phyloP scores from a whole-genome alignment of 2,329 filamentous ascomycete species.

The Verticillium alfalfae region DNA sequence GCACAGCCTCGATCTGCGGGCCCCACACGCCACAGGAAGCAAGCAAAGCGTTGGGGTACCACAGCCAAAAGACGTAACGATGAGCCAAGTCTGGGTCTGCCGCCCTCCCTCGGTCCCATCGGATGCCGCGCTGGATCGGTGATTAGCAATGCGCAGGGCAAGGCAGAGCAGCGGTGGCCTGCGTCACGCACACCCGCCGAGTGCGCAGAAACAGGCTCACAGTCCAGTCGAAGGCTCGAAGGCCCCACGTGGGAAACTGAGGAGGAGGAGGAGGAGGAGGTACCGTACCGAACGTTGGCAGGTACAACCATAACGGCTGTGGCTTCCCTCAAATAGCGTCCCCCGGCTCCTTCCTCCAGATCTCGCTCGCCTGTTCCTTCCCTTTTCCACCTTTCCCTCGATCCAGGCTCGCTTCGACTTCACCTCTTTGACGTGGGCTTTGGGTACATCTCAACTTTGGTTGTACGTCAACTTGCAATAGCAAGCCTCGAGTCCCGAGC shows the following conservation, averaged over 20 bases:
- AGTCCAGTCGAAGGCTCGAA: background rate
- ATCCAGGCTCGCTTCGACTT: background rate
- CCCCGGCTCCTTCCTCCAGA: background rate
- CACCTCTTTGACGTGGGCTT: background rate
- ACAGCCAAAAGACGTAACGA: background rate
- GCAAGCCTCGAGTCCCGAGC: too few relatives aligned
- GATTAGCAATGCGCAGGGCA: background rate
- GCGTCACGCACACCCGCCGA: background rate
- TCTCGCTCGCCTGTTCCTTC: conserved; percentile 5
- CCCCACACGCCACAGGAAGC: background rate
- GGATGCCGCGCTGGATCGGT: background rate
- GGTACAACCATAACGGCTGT: background rate
- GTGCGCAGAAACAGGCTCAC: background rate
- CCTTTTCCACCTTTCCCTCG: background rate
- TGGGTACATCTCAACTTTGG: too few relatives aligned
- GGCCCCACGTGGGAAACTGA: background rate
- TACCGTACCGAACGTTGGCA: too few relatives aligned
- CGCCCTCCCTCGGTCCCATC: background rate
- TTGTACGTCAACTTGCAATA: too few relatives aligned
- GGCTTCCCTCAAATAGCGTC: background rate
- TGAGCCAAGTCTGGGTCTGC: background rate
- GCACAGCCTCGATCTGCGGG: background rate
- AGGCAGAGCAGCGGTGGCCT: background rate
- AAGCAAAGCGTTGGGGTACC: too few relatives aligned
- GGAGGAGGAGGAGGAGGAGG: too few relatives aligned